Conservation (phyloP, 2,329 filamentous ascomycete genomes). For the Phialocephala subalpina region DNA sequence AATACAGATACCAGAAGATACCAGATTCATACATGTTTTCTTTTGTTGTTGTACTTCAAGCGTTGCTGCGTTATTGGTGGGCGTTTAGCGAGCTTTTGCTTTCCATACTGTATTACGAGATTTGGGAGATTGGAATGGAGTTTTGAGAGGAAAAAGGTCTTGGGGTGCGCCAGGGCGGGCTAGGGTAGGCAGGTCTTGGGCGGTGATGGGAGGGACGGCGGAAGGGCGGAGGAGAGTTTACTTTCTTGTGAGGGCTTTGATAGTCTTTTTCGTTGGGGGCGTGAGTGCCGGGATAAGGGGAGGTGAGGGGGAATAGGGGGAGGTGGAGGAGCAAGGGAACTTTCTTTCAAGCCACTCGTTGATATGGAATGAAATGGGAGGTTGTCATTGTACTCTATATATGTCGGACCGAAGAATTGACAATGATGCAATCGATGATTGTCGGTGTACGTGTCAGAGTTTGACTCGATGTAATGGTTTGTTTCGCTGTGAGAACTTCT, state of each 20-base stretch:
- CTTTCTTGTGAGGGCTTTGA: not conserved
- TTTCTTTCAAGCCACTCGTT: slow-evolving; percentile 6
- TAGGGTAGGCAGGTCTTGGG: too few species aligned
- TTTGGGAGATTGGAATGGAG: slow-evolving; percentile 7
- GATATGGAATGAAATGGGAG: not conserved
- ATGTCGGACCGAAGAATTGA: not conserved
- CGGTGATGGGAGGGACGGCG: not conserved
- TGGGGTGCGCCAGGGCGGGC: too few species aligned
- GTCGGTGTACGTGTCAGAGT: not conserved
- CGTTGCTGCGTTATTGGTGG: not conserved
- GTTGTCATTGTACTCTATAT: not conserved
- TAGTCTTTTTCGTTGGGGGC: too few species aligned
- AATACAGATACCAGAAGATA: slow-evolving; percentile 7
- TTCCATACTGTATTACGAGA: not conserved
- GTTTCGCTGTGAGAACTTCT: not conserved
- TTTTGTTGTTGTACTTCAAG: slow-evolving; percentile 1
- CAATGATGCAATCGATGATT: not conserved
- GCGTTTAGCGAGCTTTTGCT: slow-evolving; percentile 2
- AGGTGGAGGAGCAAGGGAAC: not conserved
- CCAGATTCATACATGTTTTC: not conserved
- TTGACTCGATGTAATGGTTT: not conserved
- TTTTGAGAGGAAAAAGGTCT: not conserved
- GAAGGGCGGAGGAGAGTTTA: too few species aligned
- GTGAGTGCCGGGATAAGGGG: too few species aligned
- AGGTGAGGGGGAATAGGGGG: not conserved